Percentiles rank a stretch among this genome's conserved stretches.
Conservation (phyloP, 495 filamentous ascomycete species). For the Xylaria acuta region DNA sequence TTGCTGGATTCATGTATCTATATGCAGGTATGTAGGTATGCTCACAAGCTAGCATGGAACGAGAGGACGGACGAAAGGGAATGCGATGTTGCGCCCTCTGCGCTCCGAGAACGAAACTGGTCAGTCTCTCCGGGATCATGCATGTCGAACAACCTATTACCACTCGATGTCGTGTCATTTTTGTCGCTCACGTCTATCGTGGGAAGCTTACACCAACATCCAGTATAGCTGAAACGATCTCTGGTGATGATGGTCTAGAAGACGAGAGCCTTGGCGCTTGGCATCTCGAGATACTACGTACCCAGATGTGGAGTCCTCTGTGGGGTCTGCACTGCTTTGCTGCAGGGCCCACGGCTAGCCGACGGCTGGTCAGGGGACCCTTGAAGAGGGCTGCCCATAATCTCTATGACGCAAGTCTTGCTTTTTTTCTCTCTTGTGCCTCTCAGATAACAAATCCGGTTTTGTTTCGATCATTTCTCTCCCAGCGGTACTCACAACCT, state of each 20-base stretch:
- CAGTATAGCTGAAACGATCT: constrained; percentile 11
- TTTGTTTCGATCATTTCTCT: neutral
- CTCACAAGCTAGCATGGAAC: neutral
- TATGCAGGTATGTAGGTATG: neutral
- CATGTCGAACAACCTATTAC: neutral
- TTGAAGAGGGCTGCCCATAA: neutral
- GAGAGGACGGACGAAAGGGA: neutral
- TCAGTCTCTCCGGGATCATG: neutral
- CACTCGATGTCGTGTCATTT: neutral
- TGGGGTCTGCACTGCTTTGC: constrained; percentile 4
- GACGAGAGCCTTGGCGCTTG: constrained; percentile 9
- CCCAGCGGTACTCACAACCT: neutral
- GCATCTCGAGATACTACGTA: neutral
- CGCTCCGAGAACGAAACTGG: neutral
- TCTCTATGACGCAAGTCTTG: constrained; percentile 22
- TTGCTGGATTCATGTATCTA: neutral
- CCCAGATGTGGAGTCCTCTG: constrained; percentile 15
- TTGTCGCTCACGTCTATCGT: neutral
- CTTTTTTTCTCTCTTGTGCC: neutral
- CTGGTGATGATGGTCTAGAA: constrained; percentile 17
- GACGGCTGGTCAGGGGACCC: neutral
- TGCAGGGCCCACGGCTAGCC: constrained; percentile 14
- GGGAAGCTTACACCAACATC: neutral
- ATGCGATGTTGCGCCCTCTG: neutral
- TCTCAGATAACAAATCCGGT: neutral